Base-by-base conservation (phyloP, 2,329 filamentous ascomycete species). In the Septoria linicola region DNA sequence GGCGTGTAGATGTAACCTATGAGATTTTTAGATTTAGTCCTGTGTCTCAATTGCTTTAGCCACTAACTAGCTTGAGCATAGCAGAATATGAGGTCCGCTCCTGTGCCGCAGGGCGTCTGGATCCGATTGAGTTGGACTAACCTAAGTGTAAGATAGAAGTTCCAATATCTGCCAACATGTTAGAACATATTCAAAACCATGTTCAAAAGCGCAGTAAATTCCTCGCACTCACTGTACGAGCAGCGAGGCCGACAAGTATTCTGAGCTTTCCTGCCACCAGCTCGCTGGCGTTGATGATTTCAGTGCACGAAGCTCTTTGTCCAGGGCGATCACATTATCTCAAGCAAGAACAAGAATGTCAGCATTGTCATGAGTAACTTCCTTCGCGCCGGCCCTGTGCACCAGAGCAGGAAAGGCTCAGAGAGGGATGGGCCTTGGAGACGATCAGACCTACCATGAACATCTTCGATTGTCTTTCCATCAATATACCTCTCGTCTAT, bases 231-330 rank as follows among this genome's bases (percentile, higher is more conserved):
- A n/a, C n/a, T 65, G 63, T 2, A 64, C 44, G 11, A 66, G 50
- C 14, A 47, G 41, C 19, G 55, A 51, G 8, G 49, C 51, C n/a
- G 54, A 51, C 8, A 59, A 27, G 21, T 35, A 41, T 1, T 40
- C 31, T 8, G 27, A 23, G 5, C 30, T 25, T 16, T 58, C 58
- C 14, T 20, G 32, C 54, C 52, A 57, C 52, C 51, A 58, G 30
- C 4, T 20, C 17, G 53, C 49, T 7, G 64, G 63, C 7, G 61
- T 61, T 7, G 55, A 20, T 10, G 59, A 55, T 16, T 60, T 59
- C 32, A 68, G 49, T 2, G 40, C 51, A 10, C 61, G 60, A 16
- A 68, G 47, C 27, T 61, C 54, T 37, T 60, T 58, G 20, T 66
- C 66, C 11, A 61, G 56, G n/a, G 55, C 51, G 35, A 67, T 45